Evolutionary conservation across 2,329 filamentous ascomycete species (phyloP).

Genomic region (Ceratocystis ficicola): DNA sequence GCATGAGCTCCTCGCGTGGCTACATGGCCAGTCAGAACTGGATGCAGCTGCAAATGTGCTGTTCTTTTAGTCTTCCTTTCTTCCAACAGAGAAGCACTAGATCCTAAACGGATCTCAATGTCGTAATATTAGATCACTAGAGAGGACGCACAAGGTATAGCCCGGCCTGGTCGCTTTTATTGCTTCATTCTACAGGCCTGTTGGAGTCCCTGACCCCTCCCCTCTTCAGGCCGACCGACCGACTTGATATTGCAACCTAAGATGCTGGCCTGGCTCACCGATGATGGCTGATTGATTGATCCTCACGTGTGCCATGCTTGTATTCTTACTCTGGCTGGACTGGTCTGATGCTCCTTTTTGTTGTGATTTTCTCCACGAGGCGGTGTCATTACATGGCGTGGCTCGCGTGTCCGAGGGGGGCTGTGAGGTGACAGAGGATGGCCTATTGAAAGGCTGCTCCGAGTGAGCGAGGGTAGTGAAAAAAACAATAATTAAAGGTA

Average conservation of each 20-base stretch:
- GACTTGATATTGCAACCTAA: neutral
- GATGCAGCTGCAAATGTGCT: constrained; percentile 1
- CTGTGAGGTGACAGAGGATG: neutral
- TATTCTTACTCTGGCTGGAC: neutral
- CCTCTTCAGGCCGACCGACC: neutral
- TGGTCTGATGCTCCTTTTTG: neutral
- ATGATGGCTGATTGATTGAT: neutral
- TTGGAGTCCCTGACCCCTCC: too few relatives aligned
- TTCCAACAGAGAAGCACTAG: neutral
- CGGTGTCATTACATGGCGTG: constrained; percentile 4
- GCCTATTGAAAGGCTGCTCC: neutral
- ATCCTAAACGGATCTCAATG: constrained; percentile 5
- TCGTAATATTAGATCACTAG: constrained; percentile 3
- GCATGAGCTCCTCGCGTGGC: neutral
- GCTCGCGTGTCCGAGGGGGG: neutral
- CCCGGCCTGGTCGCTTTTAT: neutral
- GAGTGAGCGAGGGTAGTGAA: neutral
- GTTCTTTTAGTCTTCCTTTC: neutral
- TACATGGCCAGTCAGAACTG: neutral
- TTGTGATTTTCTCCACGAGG: neutral
- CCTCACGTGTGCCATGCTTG: neutral
- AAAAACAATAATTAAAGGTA: neutral
- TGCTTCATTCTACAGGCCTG: neutral
- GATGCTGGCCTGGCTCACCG: neutral
- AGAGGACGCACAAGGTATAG: neutral